A percentile compares a stretch with the other conserved stretches of the same genome.
These are phyloP conservation scores for Penicillium italicum DNA, from an alignment of 2,329 filamentous ascomycete species.

Conservation along the genomic window DNA sequence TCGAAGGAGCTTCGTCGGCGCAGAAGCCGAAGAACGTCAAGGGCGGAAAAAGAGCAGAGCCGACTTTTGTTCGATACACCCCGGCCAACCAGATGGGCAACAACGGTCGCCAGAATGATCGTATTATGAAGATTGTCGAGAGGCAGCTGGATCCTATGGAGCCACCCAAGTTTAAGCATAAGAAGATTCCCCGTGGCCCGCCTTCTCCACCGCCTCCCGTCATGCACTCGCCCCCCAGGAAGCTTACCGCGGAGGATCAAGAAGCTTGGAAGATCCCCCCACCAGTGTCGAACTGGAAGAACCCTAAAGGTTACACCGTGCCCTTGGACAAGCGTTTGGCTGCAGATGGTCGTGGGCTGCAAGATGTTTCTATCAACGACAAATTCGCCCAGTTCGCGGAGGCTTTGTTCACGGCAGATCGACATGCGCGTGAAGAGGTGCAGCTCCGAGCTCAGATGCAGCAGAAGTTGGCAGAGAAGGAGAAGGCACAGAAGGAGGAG, in stretches of 20 bases:
- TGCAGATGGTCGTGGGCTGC: conserved; percentile 83
- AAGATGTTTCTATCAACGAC: conserved; percentile 95
- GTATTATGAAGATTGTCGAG: conserved; percentile 98
- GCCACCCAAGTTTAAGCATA: conserved; percentile 97
- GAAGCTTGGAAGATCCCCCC: conserved; percentile 92
- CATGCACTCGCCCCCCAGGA: conserved; percentile 90
- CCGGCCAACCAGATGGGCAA: conserved; percentile 97
- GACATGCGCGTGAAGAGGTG: conserved; percentile 93
- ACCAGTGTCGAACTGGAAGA: conserved; percentile 98
- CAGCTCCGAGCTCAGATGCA: conserved; percentile 92
- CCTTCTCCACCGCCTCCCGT: conserved; percentile 90
- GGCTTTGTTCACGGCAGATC: conserved; percentile 87
- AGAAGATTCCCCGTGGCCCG: conserved; percentile 91
- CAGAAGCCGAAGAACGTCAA: conserved; percentile 97
- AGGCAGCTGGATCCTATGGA: conserved; percentile 92
- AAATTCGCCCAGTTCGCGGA: conserved; percentile 97
- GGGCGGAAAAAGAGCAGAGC: conserved; percentile 71
- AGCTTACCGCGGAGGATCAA: conserved; percentile 93
- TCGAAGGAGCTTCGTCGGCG: conserved; percentile 79
- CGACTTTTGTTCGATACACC: conserved; percentile 93
- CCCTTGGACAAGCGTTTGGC: conserved; percentile 92
- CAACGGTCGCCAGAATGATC: conserved; percentile 77
- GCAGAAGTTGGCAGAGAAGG: conserved; percentile 91
- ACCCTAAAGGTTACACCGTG: conserved; percentile 96
- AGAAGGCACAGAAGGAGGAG: conserved; percentile 91